Conservation (phyloP, 257 asterid genomes). For the Solanum virginianum region DNA sequence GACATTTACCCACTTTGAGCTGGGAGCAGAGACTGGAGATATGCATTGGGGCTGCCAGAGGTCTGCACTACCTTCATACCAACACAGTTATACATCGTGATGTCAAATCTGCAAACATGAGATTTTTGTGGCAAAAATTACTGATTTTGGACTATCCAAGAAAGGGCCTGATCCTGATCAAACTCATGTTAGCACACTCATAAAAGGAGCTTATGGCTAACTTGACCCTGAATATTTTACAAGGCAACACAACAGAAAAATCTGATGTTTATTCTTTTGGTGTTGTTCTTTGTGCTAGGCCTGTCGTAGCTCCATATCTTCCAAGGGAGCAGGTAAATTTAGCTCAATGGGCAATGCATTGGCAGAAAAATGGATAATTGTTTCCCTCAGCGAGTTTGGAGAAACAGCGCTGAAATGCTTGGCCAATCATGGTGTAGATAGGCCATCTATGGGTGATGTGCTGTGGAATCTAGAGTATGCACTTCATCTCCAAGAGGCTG, state of each 20-base stretch:
- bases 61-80: background rate
- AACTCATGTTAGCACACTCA: slow-evolving; percentile 68
- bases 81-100: slow-evolving; percentile 67
- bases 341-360: background rate
- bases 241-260: background rate
- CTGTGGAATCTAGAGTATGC: slow-evolving; percentile 69
- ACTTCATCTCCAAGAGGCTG: slow-evolving; percentile 59
- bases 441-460: background rate
- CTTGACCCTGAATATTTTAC: background rate
- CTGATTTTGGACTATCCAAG: slow-evolving; percentile 23
- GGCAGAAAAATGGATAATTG: background rate
- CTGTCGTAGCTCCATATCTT: background rate
- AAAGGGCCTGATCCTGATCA: slow-evolving; percentile 62
- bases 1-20: slow-evolving; percentile 49
- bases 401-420: background rate
- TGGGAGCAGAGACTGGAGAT: slow-evolving; percentile 78
- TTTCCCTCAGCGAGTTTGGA: background rate
- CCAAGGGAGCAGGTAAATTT: background rate
- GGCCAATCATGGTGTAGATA: background rate
- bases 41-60: slow-evolving; percentile 28
- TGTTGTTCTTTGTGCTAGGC: background rate
- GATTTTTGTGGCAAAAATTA: slow-evolving; percentile 11
- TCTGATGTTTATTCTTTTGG: background rate
- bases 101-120: slow-evolving; percentile 23
- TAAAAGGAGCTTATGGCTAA: background rate